Evolutionary conservation across 2,329 filamentous ascomycete genomes (phyloP).

Genomic region (Fusarium sp.): DNA sequence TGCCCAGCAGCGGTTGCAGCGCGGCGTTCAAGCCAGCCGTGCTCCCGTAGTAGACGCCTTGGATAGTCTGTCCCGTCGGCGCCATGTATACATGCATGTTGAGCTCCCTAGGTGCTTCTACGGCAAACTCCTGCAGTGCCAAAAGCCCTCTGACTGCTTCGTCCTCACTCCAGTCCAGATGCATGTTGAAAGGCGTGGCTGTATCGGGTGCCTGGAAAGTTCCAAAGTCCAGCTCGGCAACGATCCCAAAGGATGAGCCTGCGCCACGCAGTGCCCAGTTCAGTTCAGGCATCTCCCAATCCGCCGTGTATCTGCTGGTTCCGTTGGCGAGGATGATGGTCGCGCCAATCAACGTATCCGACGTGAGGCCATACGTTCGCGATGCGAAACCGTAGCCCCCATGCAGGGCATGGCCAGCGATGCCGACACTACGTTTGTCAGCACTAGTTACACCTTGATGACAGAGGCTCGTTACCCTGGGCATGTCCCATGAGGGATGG

Average conservation of each 20-base stretch:
- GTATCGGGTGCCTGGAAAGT: constrained; percentile 39
- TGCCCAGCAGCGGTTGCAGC: constrained; percentile 34
- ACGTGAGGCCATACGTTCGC: constrained; percentile 42
- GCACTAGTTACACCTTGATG: not conserved
- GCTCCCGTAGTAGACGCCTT: constrained; percentile 45
- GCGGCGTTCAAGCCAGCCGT: constrained; percentile 21
- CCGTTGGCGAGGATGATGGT: constrained; percentile 45
- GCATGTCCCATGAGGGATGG: constrained; percentile 62
- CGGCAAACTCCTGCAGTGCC: constrained; percentile 41
- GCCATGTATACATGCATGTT: constrained; percentile 45
- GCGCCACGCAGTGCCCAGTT: constrained; percentile 47
- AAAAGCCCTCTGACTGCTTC: constrained; percentile 35
- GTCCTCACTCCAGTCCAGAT: constrained; percentile 31
- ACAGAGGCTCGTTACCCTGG: constrained; percentile 52
- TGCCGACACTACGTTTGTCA: constrained; percentile 40
- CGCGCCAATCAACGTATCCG: constrained; percentile 45
- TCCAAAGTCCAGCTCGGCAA: constrained; percentile 43
- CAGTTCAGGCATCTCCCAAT: constrained; percentile 39
- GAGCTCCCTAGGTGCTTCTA: constrained; percentile 39
- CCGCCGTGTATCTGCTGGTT: constrained; percentile 35
- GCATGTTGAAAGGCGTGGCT: constrained; percentile 37
- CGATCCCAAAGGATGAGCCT: constrained; percentile 47
- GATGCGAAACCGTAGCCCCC: constrained; percentile 47
- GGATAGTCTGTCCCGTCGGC: constrained; percentile 33
- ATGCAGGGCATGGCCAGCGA: constrained; percentile 44